Conservation (phyloP, 257 asterid species). For the Ilex asprella region DNA sequence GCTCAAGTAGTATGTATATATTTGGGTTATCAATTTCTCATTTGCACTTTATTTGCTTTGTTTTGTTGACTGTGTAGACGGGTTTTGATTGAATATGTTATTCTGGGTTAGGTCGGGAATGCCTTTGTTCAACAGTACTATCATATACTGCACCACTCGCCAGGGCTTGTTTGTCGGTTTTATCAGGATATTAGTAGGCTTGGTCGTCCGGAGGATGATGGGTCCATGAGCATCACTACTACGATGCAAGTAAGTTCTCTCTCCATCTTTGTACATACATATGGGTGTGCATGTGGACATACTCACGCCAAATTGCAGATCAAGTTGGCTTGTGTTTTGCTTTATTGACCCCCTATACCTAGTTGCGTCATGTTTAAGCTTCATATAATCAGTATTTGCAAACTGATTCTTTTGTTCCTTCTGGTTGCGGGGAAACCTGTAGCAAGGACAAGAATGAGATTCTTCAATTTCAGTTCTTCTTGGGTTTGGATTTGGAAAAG, state of each 20-base stretch:
- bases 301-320: no score
- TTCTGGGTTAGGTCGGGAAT: slow-evolving; percentile 62
- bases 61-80: no score
- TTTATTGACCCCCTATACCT: neutral
- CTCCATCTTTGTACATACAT: neutral
- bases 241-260: slow-evolving; percentile 62
- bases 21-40: neutral
- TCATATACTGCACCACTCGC: slow-evolving; percentile 73
- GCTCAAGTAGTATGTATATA: neutral
- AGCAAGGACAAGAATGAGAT: neutral
- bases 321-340: no score
- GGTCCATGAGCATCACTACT: slow-evolving; percentile 65
- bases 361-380: neutral
- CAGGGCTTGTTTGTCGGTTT: slow-evolving; percentile 63
- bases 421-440: neutral
- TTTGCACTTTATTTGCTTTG: neutral
- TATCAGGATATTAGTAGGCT: slow-evolving; percentile 80
- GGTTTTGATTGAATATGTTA: neutral
- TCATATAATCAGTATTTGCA: neutral
- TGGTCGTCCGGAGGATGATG: slow-evolving; percentile 18
- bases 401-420: neutral
- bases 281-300: no score
- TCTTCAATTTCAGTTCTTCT: neutral
- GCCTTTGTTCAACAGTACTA: slow-evolving; percentile 91
- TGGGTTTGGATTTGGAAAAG: neutral